Percentiles rank a stretch among this genome's conserved stretches.
phyloP scores from a whole-genome alignment of 331 rosid genomes.

The Phaseolus coccineus region DNA sequence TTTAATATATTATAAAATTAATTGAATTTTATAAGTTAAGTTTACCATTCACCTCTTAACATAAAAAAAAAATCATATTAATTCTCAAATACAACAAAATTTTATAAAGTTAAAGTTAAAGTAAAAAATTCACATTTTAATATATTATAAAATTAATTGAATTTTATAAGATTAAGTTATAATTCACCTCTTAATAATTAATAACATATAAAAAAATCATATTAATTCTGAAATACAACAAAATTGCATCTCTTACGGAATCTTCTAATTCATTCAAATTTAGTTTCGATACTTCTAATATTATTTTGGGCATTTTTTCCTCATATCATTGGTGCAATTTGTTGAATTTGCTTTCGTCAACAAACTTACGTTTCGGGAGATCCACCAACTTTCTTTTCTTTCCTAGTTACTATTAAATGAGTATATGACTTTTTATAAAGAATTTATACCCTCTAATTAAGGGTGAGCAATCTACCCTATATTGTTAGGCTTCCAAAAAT shows the following conservation, averaged over 20 bases:
- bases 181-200: too few relatives aligned
- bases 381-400: not conserved
- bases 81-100: too few relatives aligned
- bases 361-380: not conserved
- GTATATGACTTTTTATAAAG: not conserved
- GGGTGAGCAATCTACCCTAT: not conserved
- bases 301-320: not conserved
- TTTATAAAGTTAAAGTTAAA: too few relatives aligned
- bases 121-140: too few relatives aligned
- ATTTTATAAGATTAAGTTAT: too few relatives aligned
- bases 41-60: too few relatives aligned
- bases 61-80: too few relatives aligned
- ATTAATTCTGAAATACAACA: too few relatives aligned
- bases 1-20: too few relatives aligned
- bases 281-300: not conserved
- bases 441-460: not conserved
- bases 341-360: slow-evolving; percentile 16
- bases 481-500: not conserved
- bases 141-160: too few relatives aligned
- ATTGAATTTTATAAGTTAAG: too few relatives aligned
- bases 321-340: not conserved
- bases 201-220: too few relatives aligned
- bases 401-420: not conserved
- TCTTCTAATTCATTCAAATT: slow-evolving; percentile 13
- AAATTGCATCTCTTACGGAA: not conserved